Conservation (phyloP, 805 yeast genomes). For the Yamadazyma akitaensis region DNA sequence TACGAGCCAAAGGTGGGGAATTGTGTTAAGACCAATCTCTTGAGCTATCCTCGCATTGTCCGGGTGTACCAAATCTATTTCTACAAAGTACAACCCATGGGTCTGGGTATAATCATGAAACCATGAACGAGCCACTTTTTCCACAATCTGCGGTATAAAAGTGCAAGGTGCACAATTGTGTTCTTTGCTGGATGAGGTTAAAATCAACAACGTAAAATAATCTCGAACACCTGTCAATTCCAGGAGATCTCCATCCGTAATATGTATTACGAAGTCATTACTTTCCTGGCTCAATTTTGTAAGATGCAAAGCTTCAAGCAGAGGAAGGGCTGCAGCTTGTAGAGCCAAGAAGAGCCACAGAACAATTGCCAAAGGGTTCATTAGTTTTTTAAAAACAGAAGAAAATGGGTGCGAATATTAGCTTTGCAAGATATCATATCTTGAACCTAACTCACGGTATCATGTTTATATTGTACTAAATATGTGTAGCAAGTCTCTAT, state of each 20-base stretch:
- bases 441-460: not conserved
- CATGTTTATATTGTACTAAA: not conserved
- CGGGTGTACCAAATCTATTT: conserved; percentile 46
- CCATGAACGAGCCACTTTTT: conserved; percentile 40
- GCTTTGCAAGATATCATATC: not conserved
- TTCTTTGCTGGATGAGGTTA: conserved; percentile 47
- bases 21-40: conserved; percentile 42
- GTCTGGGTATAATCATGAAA: conserved; percentile 40
- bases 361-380: not conserved
- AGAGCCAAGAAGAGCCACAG: conserved; percentile 1
- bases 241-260: conserved; percentile 39
- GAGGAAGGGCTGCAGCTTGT: not conserved
- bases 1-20: conserved; percentile 67
- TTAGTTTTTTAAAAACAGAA: not conserved
- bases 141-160: conserved; percentile 39
- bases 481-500: not conserved
- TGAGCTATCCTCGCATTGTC: conserved; percentile 41
- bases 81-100: conserved; percentile 42
- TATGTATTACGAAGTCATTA: conserved; percentile 37
- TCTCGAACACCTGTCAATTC: conserved; percentile 48
- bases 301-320: conserved; percentile 9
- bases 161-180: conserved; percentile 49
- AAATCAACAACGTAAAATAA: conserved; percentile 47
- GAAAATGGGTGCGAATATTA: conserved; percentile 3
- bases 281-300: conserved; percentile 9